A percentile compares a stretch with the other conserved stretches of the same genome.
Conservation (phyloP, 441 rosid genomes). For the Aquilaria agallochum region DNA sequence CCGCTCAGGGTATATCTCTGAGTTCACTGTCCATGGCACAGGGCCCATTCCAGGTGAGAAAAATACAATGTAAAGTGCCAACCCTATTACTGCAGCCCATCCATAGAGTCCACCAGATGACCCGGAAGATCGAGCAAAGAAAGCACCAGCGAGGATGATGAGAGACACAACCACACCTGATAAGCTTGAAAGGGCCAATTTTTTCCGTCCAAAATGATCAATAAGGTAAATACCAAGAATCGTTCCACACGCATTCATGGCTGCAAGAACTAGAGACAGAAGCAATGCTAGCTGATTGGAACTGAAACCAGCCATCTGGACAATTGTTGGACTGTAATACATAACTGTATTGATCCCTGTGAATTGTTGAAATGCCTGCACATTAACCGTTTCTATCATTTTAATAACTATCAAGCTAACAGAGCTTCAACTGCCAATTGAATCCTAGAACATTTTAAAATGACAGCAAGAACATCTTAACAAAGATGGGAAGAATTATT, state of each 20-base stretch:
- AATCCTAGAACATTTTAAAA: too few relatives aligned
- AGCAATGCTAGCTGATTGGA: slow-evolving; percentile 82
- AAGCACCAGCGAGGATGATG: slow-evolving; percentile 60
- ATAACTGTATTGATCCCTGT: slow-evolving; percentile 93
- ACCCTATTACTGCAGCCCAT: slow-evolving; percentile 68
- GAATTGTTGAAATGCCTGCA: slow-evolving; percentile 92
- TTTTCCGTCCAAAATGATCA: slow-evolving; percentile 73
- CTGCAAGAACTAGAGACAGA: slow-evolving; percentile 69
- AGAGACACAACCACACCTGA: slow-evolving; percentile 67
- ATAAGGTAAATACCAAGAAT: slow-evolving; percentile 75
- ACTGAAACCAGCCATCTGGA: slow-evolving; percentile 87
- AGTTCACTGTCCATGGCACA: slow-evolving; percentile 95
- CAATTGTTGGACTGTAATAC: slow-evolving; percentile 95
- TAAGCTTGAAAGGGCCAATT: slow-evolving; percentile 73
- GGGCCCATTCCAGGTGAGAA: slow-evolving; percentile 98
- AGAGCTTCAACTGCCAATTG: too few relatives aligned
- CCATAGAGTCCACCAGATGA: slow-evolving; percentile 45
- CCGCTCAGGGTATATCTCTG: slow-evolving; percentile 84
- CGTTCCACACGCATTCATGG: slow-evolving; percentile 82
- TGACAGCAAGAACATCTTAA: too few relatives aligned
- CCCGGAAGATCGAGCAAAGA: slow-evolving; percentile 39
- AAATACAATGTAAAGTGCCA: slow-evolving; percentile 73
- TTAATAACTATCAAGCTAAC: too few relatives aligned
- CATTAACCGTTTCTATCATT: neutral
- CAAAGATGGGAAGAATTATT: too few relatives aligned